Percentiles rank a stretch among this genome's conserved stretches.
Evolutionary conservation across 495 filamentous ascomycete species (phyloP).

Genomic region (Emericellopsis terricola): DNA sequence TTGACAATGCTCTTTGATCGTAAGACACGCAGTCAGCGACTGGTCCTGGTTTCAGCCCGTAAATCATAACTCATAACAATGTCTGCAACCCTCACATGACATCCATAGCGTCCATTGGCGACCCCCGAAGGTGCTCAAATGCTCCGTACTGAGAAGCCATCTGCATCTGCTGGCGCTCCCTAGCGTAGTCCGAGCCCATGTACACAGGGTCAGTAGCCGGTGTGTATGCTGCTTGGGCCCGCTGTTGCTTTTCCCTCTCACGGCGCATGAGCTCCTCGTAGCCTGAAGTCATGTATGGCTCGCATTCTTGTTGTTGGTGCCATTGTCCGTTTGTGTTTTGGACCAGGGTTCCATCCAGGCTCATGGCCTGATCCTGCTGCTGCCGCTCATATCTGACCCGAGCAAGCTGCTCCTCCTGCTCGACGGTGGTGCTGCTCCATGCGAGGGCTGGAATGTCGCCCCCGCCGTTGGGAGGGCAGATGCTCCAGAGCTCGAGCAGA

Average conservation of each 20-base stretch:
- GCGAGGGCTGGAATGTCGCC: slow-evolving; percentile 23
- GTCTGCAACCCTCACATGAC: too few relatives aligned
- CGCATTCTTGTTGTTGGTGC: slow-evolving; percentile 18
- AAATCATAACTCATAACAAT: too few relatives aligned
- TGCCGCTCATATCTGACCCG: slow-evolving; percentile 33
- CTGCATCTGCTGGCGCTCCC: slow-evolving; percentile 25
- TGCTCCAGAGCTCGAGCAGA: slow-evolving; percentile 49
- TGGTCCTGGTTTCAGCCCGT: too few relatives aligned
- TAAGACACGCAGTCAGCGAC: too few relatives aligned
- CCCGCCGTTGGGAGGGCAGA: slow-evolving; percentile 26
- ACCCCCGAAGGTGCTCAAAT: slow-evolving; percentile 2
- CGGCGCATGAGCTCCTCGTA: slow-evolving; percentile 38
- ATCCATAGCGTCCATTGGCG: slow-evolving; percentile 3
- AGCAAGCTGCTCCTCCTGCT: slow-evolving; percentile 30
- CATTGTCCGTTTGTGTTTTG: slow-evolving; percentile 32
- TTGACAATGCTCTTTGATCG: too few relatives aligned
- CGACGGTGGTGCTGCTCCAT: slow-evolving; percentile 27
- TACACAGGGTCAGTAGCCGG: slow-evolving; percentile 47
- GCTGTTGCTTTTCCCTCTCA: slow-evolving; percentile 20
- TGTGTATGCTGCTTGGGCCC: slow-evolving; percentile 31
- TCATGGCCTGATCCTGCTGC: slow-evolving; percentile 18
- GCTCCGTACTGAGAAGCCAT: slow-evolving; percentile 43
- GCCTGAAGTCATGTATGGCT: slow-evolving; percentile 56
- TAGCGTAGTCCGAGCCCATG: slow-evolving; percentile 15
- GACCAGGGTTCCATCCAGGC: slow-evolving; percentile 28